Conservation (phyloP, 495 filamentous ascomycete species). For the Penicillium turbatum region DNA sequence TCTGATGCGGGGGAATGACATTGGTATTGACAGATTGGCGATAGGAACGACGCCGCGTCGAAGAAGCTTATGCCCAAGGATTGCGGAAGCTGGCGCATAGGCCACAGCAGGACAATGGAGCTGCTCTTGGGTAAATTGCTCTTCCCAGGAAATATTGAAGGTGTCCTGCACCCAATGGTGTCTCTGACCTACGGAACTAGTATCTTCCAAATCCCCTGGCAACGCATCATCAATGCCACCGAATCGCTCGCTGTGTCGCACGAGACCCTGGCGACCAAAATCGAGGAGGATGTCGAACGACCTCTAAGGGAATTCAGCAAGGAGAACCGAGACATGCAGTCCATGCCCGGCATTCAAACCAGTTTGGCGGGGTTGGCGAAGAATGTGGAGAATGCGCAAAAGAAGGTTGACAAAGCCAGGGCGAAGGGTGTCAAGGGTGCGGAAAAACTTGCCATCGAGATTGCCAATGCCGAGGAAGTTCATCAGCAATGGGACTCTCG, state of each 20-base stretch:
- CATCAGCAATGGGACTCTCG: conserved; percentile 89
- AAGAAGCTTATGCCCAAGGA: conserved; percentile 84
- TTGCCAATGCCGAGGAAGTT: conserved; percentile 69
- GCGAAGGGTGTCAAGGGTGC: conserved; percentile 76
- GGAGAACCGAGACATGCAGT: conserved; percentile 76
- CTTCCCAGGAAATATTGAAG: background rate
- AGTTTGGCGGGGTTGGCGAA: conserved; percentile 79
- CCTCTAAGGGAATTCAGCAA: conserved; percentile 69
- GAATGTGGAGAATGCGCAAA: conserved; percentile 77
- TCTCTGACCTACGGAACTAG: conserved; percentile 43
- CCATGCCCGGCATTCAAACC: conserved; percentile 74
- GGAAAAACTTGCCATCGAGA: conserved; percentile 73
- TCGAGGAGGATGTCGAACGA: conserved; percentile 87
- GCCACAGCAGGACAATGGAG: conserved; percentile 65
- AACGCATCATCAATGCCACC: conserved; percentile 77
- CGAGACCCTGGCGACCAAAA: conserved; percentile 71
- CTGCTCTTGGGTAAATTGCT: conserved; percentile 73
- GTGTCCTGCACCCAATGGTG: background rate
- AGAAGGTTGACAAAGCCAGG: conserved; percentile 80
- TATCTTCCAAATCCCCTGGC: conserved; percentile 89
- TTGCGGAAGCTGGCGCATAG: conserved; percentile 73
- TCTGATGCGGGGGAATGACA: background rate
- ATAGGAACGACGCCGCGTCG: conserved; percentile 87
- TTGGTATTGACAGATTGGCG: conserved; percentile 10
- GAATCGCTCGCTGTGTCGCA: conserved; percentile 81